Conservation (phyloP, 2,329 filamentous ascomycete genomes). For the Cytospora mali region DNA sequence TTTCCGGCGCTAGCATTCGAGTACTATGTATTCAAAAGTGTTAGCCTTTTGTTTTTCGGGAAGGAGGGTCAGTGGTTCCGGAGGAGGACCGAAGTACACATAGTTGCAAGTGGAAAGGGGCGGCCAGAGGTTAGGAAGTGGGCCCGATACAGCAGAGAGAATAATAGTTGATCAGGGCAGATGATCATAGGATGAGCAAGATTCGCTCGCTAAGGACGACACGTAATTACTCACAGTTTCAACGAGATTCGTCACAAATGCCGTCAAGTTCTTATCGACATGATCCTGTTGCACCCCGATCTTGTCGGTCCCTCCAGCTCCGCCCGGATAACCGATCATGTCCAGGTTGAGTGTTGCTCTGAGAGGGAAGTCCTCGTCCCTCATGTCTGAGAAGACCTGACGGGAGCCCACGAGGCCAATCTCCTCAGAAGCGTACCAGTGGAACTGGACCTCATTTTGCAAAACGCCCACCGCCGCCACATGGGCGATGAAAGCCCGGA, state of each 20-base stretch:
- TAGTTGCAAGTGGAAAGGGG: no score
- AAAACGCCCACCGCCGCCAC: background rate
- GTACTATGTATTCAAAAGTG: constrained; percentile 2
- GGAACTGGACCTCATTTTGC: constrained; percentile 19
- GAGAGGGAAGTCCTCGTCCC: constrained; percentile 1
- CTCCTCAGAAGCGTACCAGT: constrained; percentile 21
- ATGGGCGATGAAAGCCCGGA: background rate
- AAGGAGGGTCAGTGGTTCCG: background rate
- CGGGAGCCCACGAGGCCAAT: constrained; percentile 13
- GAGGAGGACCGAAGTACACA: background rate
- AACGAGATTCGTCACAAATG: constrained; percentile 15
- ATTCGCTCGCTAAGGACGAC: no score
- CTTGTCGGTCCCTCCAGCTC: background rate
- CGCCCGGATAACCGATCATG: constrained; percentile 16
- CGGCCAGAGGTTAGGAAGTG: no score
- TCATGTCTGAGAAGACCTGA: background rate
- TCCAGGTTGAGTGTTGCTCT: constrained; percentile 20
- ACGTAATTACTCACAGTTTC: background rate
- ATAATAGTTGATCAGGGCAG: background rate
- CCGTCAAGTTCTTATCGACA: constrained; percentile 16
- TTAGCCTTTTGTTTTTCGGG: background rate
- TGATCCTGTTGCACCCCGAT: constrained; percentile 16
- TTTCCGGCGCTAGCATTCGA: constrained; percentile 8
- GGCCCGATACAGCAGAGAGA: no score
- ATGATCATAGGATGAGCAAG: background rate